These are phyloP conservation scores for Podospora didyma DNA, from an alignment of 495 filamentous ascomycete genomes.

Conservation along the genomic window DNA sequence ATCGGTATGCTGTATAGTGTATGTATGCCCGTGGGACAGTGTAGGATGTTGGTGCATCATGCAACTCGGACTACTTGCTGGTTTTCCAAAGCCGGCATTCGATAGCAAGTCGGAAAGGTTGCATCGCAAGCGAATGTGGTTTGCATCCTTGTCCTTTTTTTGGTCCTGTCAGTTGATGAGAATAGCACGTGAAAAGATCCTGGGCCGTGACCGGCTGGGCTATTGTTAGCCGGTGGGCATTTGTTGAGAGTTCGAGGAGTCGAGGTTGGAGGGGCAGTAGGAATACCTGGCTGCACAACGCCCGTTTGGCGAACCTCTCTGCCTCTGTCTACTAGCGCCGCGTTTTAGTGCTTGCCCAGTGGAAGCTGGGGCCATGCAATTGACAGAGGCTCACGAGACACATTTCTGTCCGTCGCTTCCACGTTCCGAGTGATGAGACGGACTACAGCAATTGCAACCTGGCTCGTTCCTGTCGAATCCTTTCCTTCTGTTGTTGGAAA, in stretches of 20 bases:
- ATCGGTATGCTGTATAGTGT: too few relatives aligned
- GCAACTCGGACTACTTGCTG: too few relatives aligned
- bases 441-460: slow-evolving; percentile 12
- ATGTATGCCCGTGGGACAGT: too few relatives aligned
- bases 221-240: not conserved
- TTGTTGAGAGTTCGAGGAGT: slow-evolving; percentile 10
- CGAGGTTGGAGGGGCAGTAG: too few relatives aligned
- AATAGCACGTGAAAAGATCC: slow-evolving; percentile 16
- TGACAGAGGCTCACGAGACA: slow-evolving; percentile 2
- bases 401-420: not conserved
- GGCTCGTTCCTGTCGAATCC: slow-evolving; percentile 8
- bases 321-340: slow-evolving; percentile 9
- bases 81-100: too few relatives aligned
- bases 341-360: slow-evolving; percentile 11
- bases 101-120: too few relatives aligned
- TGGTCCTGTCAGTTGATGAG: not conserved
- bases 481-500: slow-evolving; percentile 1
- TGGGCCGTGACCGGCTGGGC: slow-evolving; percentile 1
- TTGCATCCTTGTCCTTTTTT: too few relatives aligned
- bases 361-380: too few relatives aligned
- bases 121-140: too few relatives aligned
- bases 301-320: slow-evolving; percentile 10
- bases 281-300: not conserved
- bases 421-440: slow-evolving; percentile 2
- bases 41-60: too few relatives aligned